Percentiles rank a stretch among this genome's conserved stretches.
Conservation (phyloP, 2,329 filamentous ascomycete species). For the Pestalotiopsis sp. region DNA sequence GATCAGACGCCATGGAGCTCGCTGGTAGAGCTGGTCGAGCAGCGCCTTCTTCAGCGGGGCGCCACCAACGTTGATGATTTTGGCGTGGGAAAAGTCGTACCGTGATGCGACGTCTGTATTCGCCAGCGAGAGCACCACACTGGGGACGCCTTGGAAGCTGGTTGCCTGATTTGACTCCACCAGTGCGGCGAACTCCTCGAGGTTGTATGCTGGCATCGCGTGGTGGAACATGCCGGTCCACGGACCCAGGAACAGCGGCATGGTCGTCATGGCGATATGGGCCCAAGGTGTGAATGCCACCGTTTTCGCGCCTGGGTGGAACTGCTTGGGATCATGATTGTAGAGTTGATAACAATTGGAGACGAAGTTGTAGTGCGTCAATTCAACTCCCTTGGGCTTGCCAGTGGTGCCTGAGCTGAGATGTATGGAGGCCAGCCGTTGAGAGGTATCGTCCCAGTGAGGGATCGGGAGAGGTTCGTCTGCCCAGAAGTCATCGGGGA, state of each 20-base stretch:
- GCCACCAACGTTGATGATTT: conserved; percentile 39
- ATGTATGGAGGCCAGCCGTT: conserved; percentile 39
- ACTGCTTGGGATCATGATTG: conserved; percentile 35
- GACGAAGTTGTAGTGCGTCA: conserved; percentile 30
- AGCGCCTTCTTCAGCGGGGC: conserved; percentile 34
- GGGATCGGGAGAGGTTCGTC: conserved; percentile 34
- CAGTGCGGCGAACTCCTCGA: conserved; percentile 35
- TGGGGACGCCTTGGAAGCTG: conserved; percentile 40
- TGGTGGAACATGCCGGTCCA: conserved; percentile 46
- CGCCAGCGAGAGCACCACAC: conserved; percentile 37
- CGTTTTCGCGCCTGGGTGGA: conserved; percentile 33
- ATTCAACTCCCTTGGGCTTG: conserved; percentile 26
- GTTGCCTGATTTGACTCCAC: conserved; percentile 38
- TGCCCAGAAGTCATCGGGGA: conserved; percentile 36
- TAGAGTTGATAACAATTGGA: conserved; percentile 36
- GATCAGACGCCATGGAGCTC: conserved; percentile 38
- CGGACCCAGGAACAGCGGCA: conserved; percentile 44
- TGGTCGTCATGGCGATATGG: conserved; percentile 45
- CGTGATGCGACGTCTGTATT: conserved; percentile 35
- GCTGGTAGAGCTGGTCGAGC: conserved; percentile 28
- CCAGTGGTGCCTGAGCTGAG: conserved; percentile 30
- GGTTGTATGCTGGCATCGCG: conserved; percentile 40
- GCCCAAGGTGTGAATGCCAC: conserved; percentile 46
- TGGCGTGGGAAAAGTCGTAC: conserved; percentile 38
- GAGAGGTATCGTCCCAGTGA: conserved; percentile 34